These are phyloP conservation scores for Withania somnifera DNA, from an alignment of 305 asterid genomes.

Conservation along the genomic window DNA sequence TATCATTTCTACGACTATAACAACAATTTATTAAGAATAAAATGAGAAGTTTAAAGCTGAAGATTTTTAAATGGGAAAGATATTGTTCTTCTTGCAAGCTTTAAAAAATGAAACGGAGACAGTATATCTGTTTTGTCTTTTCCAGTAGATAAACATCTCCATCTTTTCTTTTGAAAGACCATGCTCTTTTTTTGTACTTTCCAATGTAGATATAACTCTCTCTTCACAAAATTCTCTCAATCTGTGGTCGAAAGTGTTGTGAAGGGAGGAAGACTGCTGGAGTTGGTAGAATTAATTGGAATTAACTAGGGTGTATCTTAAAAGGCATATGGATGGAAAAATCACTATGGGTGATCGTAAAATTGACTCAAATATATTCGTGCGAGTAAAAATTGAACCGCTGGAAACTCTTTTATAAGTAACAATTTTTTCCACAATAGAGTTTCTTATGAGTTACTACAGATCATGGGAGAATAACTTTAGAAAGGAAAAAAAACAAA, in stretches of 20 bases:
- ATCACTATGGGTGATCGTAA: background rate
- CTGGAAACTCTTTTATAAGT: background rate
- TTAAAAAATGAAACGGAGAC: background rate
- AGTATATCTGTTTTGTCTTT: too few species aligned
- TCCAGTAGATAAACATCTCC: background rate
- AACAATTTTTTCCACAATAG: background rate
- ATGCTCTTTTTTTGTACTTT: background rate
- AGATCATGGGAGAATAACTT: background rate
- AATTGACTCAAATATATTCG: background rate
- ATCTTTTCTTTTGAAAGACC: background rate
- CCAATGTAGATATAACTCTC: background rate
- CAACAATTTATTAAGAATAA: background rate
- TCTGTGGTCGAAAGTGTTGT: background rate
- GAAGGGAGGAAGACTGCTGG: background rate
- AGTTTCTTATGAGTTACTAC: background rate
- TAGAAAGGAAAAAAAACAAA: background rate
- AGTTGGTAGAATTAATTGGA: background rate
- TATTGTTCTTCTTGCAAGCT: background rate
- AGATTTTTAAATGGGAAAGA: background rate
- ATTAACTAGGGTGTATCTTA: background rate
- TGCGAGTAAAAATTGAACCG: background rate
- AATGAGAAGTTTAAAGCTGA: background rate
- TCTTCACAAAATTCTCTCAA: background rate
- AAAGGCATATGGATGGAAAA: background rate
- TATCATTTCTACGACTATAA: background rate